Percentiles rank a stretch among this genome's conserved stretches.
Conservation (phyloP, 257 asterid species). For the Solanum medicagineum region DNA sequence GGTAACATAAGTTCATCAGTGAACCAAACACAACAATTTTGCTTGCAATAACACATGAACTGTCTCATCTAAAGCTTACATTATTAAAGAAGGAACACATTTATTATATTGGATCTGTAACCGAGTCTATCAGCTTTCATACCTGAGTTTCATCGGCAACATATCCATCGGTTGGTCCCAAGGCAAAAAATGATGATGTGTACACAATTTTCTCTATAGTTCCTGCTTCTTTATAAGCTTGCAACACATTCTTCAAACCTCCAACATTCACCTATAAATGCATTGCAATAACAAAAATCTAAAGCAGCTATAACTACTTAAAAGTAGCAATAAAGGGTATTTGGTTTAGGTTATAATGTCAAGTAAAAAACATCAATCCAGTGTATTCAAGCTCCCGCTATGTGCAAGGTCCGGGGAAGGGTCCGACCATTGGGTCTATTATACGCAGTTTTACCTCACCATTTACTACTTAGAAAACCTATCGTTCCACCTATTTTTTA, state of each 20-base stretch:
- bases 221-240: conserved; percentile 45
- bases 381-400: too few species aligned
- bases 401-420: too few species aligned
- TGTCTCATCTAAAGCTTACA: neutral
- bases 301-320: neutral
- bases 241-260: conserved; percentile 73
- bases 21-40: neutral
- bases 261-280: conserved; percentile 67
- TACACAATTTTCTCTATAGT: conserved; percentile 62
- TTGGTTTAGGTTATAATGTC: neutral
- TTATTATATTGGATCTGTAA: neutral
- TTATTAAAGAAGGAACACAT: neutral
- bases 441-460: too few species aligned
- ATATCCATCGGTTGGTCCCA: conserved; percentile 81
- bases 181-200: conserved; percentile 86
- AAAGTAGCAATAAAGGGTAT: neutral
- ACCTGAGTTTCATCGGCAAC: conserved; percentile 79
- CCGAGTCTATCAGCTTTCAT: neutral
- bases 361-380: too few species aligned
- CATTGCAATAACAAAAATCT: neutral
- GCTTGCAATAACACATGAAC: neutral
- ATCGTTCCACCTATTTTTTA: neutral
- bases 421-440: too few species aligned
- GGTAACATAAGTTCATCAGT: neutral
- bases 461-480: neutral